Evolutionary conservation across 352 stramenopile species (phyloP).

Genomic region (Phytopythium kandeliae): DNA sequence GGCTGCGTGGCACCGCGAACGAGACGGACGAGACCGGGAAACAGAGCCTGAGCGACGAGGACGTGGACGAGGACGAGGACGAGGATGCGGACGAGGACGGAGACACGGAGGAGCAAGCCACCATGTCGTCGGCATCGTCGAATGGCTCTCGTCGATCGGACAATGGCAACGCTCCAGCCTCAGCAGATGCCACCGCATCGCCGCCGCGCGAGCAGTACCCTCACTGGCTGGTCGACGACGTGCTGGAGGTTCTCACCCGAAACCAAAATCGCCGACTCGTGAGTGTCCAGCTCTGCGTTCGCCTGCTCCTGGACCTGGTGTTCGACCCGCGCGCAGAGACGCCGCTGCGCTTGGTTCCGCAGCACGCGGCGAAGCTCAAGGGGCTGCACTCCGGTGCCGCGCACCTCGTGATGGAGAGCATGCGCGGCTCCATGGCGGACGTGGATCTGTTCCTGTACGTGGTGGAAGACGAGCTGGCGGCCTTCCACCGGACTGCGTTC

Average conservation of each 20-base stretch:
- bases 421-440: constrained; percentile 73
- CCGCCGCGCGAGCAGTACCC: constrained; percentile 19
- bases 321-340: constrained; percentile 21
- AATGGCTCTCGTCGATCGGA: neutral
- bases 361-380: constrained; percentile 28
- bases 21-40: neutral
- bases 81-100: constrained; percentile 11
- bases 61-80: constrained; percentile 9
- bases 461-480: constrained; percentile 59
- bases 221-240: constrained; percentile 46
- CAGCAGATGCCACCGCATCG: neutral
- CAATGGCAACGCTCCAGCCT: neutral
- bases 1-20: neutral
- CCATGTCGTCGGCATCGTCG: constrained; percentile 17
- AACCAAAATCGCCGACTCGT: constrained; percentile 49
- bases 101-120: constrained; percentile 6
- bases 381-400: constrained; percentile 62
- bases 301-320: constrained; percentile 53
- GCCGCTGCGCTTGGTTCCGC: constrained; percentile 11
- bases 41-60: neutral
- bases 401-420: constrained; percentile 77
- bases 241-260: constrained; percentile 36
- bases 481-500: constrained; percentile 44
- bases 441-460: constrained; percentile 80
- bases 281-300: constrained; percentile 44